Evolutionary conservation across 495 filamentous ascomycete genomes (phyloP), one percentile per base, ranked within the genome.

Genomic region (Talaromyces ruber): DNA sequence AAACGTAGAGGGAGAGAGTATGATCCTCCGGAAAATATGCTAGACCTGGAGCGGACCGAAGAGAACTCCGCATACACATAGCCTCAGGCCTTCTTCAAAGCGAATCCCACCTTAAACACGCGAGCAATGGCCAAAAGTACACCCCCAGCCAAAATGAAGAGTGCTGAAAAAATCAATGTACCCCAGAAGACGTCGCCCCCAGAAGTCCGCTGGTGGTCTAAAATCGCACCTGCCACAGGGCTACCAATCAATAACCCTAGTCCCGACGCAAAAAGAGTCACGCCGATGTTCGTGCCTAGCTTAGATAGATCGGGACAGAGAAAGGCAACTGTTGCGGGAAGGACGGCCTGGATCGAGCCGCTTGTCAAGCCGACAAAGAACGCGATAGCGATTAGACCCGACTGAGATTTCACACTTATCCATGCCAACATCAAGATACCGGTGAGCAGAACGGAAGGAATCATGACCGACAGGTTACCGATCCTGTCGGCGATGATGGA

Each of bases 401-500:
- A 39, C 34, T 39, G 34, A 39, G 34, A 39, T n/a, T 39, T 39
- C 9, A 39, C 34, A 39, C 34, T 16, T 11, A 39, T 39, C 34
- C 34, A 39, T 5, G 34, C 34, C 12, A 39, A 14, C 34, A 39
- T 39, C 34, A 39, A 16, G 34, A 39, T 39, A 16, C 34, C 34
- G 4, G 12, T 39, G 14, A 39, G 12, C 12, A 39, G 34, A 39
- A 39, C 34, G 34, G 34, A 39, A 14, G 12, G 58, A 2, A 72
- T 57, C 34, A 78, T 60, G 39, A 76, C 71, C 43, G 68, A 65
- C 16, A 79, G 66, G 1, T 70, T 69, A 0, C 90, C 90, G 28
- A 88, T 67, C 58, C 77, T 81, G 69, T 93, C 90, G 16, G 86
- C 90, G 1, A 88, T 12, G 62, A 85, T 77, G 7, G 87, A 88